Percentiles rank a stretch among this genome's conserved stretches.
Conservation (phyloP, 2,329 filamentous ascomycete species). For the Aplosporella prunicola region DNA sequence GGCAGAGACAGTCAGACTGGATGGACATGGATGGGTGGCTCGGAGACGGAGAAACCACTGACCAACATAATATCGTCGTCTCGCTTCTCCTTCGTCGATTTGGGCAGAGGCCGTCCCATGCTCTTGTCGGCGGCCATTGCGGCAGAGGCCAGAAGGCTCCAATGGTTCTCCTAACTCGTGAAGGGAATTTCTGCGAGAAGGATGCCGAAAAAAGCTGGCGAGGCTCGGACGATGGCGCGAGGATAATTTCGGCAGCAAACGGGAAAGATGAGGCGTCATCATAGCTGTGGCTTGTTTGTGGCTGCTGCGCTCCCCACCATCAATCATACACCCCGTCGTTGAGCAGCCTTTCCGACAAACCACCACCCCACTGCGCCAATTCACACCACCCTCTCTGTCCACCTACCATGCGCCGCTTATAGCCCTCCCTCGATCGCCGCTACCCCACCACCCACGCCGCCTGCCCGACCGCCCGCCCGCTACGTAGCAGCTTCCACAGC, state of each 20-base stretch:
- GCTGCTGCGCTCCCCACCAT: conserved; percentile 1
- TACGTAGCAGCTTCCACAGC: neutral
- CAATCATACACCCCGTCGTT: no score
- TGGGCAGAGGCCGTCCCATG: conserved; percentile 8
- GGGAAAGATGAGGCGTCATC: neutral
- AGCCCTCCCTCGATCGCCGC: neutral
- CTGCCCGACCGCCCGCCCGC: neutral
- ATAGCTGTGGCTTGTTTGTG: conserved; percentile 1
- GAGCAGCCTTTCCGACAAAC: neutral
- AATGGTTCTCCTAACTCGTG: no score
- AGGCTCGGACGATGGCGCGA: no score
- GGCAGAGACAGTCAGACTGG: neutral
- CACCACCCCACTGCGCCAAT: conserved; percentile 1
- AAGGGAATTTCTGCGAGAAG: no score
- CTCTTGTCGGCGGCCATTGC: neutral
- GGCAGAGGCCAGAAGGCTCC: no score
- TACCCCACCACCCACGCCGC: neutral
- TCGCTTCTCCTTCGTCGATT: conserved; percentile 13
- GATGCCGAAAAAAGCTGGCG: no score
- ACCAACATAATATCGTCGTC: conserved; percentile 28
- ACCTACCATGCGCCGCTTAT: conserved; percentile 4
- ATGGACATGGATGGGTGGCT: neutral
- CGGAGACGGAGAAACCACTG: neutral
- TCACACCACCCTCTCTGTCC: neutral
- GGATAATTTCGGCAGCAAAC: neutral